Base-by-base conservation (phyloP, 306 rosid species). In the Glycyrrhiza uralensis region DNA sequence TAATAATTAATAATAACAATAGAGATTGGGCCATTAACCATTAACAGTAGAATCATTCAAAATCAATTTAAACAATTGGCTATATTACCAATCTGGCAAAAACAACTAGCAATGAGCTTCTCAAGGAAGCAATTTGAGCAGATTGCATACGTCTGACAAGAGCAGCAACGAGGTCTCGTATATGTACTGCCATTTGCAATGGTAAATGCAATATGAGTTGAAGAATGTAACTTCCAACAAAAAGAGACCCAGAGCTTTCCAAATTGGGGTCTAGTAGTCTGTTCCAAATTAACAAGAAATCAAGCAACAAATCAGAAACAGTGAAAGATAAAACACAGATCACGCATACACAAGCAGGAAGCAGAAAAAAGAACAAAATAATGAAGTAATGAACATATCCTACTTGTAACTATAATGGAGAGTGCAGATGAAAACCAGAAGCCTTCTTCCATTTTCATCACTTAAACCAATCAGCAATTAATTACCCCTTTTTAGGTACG, bases 241-340 rank as follows among this genome's bases (percentile, higher is more conserved):
- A 94, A 45, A 91, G 88, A 15, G 97, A 94, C 75, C 94, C 97
- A 17, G 98, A 94, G 87, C 97, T 87, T 72, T 89, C 98, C 87
- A 91, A 71, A 67, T 82, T 65, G 15, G 97, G 98, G 81, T 94
- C 88, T 38, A 94, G 80, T 81, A 94, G 85, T 77, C 98, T 94
- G 91, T 77, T 81, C 14, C 71, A 60, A 60, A 74, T 83, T 77
- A 50, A 51, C 30, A 76, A 45, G 62, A 64, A 63, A 78, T 18
- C 65, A 62, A 47, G 65, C 82, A 79, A 67, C 64, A 54, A 66
- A 78, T 75, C 65, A 68, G 33, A 13, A 73, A 17, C 71, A 18
- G 60, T 19, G 57, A 72, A 41, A 14, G 32, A 28, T 15, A 54
- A 29, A 4, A 44, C 20, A 24, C 12, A 46, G 19, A 57, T 1